A percentile compares a stretch with the other conserved stretches of the same genome.
phyloP scores from a whole-genome alignment of 306 rosid genomes.

The Trifolium dubium region DNA sequence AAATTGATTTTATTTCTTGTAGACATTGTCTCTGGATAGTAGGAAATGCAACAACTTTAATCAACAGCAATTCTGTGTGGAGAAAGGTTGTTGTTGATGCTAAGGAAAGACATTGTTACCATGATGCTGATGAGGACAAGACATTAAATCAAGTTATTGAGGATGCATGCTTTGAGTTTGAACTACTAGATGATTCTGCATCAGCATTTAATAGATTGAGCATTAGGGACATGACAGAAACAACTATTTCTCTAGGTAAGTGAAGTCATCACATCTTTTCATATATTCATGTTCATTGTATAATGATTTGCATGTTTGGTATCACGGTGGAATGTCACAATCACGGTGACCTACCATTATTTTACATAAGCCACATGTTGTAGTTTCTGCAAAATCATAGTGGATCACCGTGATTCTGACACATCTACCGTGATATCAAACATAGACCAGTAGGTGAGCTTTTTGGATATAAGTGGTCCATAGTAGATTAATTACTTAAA shows the following conservation, averaged over 20 bases:
- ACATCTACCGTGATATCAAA: too few relatives aligned
- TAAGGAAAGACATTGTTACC: conserved; percentile 47
- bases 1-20: neutral
- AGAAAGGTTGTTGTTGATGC: conserved; percentile 53
- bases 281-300: neutral
- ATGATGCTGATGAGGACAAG: conserved; percentile 56
- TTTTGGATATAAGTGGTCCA: too few relatives aligned
- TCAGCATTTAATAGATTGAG: conserved; percentile 38
- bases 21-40: conserved; percentile 63
- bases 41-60: conserved; percentile 60
- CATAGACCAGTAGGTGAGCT: too few relatives aligned
- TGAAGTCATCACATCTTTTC: conserved; percentile 6
- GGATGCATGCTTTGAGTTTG: conserved; percentile 38
- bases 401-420: too few relatives aligned
- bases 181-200: conserved; percentile 8
- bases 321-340: too few relatives aligned
- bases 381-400: too few relatives aligned
- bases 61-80: conserved; percentile 47
- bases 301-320: neutral
- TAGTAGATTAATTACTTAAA: too few relatives aligned
- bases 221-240: conserved; percentile 16
- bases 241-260: conserved; percentile 24
- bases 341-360: too few relatives aligned
- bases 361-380: too few relatives aligned
- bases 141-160: conserved; percentile 44